Evolutionary conservation across 306 rosid genomes (phyloP).

Genomic region (Prunus fruticosa): DNA sequence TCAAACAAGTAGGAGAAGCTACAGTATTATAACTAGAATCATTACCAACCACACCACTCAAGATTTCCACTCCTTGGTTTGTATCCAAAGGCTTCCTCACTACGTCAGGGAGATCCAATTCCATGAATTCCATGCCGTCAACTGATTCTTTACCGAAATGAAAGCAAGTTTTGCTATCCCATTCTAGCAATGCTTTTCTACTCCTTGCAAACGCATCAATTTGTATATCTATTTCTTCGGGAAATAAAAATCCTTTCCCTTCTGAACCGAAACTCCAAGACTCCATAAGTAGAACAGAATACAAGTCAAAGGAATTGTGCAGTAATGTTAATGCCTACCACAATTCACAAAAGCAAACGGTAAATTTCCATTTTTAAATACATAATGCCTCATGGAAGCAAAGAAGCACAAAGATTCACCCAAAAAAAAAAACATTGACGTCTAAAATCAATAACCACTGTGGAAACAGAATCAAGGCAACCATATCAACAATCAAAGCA

Average conservation of each 20-base stretch:
- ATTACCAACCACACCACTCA: conserved; percentile 44
- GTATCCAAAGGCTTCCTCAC: conserved; percentile 38
- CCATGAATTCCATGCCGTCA: conserved; percentile 51
- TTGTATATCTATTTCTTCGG: conserved; percentile 62
- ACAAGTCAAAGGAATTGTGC: conserved; percentile 17
- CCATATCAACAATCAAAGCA: conserved; percentile 18
- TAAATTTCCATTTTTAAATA: neutral
- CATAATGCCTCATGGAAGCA: neutral
- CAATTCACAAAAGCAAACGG: conserved; percentile 19
- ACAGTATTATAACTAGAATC: conserved; percentile 36
- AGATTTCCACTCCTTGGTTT: conserved; percentile 38
- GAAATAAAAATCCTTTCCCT: conserved; percentile 50
- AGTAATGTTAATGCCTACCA: conserved; percentile 33
- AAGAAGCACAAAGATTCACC: neutral
- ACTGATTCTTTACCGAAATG: conserved; percentile 39
- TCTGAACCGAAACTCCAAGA: conserved; percentile 65
- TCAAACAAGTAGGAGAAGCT: conserved; percentile 46
- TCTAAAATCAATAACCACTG: conserved; percentile 14
- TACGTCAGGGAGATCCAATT: conserved; percentile 50
- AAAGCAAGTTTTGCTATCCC: conserved; percentile 48
- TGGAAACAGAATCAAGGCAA: conserved; percentile 16
- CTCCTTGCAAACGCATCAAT: conserved; percentile 51
- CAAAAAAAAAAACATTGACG: neutral
- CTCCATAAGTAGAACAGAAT: conserved; percentile 50
- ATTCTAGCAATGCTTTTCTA: conserved; percentile 46